Percentiles rank a stretch among this genome's conserved stretches.
Conservation (phyloP, 495 filamentous ascomycete genomes). For the Chaetomium tenue region DNA sequence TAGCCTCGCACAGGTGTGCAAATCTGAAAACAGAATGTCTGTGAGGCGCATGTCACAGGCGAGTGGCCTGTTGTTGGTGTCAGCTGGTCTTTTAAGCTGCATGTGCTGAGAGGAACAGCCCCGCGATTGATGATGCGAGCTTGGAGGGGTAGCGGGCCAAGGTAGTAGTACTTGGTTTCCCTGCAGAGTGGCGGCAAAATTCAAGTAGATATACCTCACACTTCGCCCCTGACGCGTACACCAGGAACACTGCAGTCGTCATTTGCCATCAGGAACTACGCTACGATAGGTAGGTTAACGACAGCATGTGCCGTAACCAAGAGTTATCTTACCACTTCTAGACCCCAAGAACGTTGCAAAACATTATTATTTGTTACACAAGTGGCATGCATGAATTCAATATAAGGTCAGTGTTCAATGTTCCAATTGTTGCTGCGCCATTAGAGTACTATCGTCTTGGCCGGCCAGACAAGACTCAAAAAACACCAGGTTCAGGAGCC, state of each 20-base stretch:
- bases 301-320: neutral
- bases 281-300: neutral
- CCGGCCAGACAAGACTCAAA: slow-evolving; percentile 1
- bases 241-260: slow-evolving; percentile 15
- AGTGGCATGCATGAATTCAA: neutral
- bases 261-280: neutral
- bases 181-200: neutral
- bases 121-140: slow-evolving; percentile 17
- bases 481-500: neutral
- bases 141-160: slow-evolving; percentile 1
- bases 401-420: neutral
- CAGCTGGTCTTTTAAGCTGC: slow-evolving; percentile 10
- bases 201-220: slow-evolving; percentile 6
- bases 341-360: too few species aligned
- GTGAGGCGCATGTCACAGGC: slow-evolving; percentile 2
- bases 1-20: too few species aligned
- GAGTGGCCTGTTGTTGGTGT: slow-evolving; percentile 15
- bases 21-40: neutral
- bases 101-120: slow-evolving; percentile 6
- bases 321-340: too few species aligned
- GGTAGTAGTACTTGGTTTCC: neutral
- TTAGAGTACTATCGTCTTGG: slow-evolving; percentile 1
- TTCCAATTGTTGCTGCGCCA: neutral
- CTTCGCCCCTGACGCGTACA: slow-evolving; percentile 17
- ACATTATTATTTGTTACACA: neutral